A percentile compares a stretch with the other conserved stretches of the same genome.
Conservation (phyloP, 768 basidiomycete genomes). For the Panellus pusillus region DNA sequence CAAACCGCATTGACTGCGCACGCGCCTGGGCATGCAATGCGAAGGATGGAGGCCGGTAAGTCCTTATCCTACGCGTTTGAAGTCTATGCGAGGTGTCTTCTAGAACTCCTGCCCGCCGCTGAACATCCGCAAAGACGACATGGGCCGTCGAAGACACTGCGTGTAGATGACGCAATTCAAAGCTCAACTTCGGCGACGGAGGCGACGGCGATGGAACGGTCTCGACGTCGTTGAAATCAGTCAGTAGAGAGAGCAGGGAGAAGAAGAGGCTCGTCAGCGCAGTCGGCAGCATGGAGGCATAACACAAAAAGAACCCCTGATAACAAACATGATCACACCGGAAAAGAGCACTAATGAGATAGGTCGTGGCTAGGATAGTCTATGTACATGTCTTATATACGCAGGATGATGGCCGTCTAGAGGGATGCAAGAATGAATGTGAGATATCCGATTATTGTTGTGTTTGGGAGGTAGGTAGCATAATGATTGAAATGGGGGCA, state of each 20-base stretch:
- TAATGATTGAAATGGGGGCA: neutral
- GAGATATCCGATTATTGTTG: slow-evolving; percentile 8
- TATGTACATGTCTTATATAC: slow-evolving; percentile 12
- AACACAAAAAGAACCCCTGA: neutral
- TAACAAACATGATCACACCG: no score
- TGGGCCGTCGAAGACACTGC: slow-evolving; percentile 49
- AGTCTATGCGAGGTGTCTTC: slow-evolving; percentile 35
- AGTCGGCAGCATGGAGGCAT: slow-evolving; percentile 40
- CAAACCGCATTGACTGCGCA: slow-evolving; percentile 43
- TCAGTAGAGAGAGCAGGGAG: slow-evolving; percentile 36
- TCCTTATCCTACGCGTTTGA: slow-evolving; percentile 34
- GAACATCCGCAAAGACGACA: slow-evolving; percentile 57
- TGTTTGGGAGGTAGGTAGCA: neutral
- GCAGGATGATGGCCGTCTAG: slow-evolving; percentile 3
- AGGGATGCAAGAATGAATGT: neutral
- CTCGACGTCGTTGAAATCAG: slow-evolving; percentile 5
- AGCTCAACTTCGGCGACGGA: slow-evolving; percentile 31
- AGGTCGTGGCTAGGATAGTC: neutral
- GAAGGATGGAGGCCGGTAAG: slow-evolving; percentile 51
- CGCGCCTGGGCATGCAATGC: slow-evolving; percentile 43
- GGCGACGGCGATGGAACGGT: slow-evolving; percentile 8
- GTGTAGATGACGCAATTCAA: slow-evolving; percentile 65
- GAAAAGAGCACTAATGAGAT: no score
- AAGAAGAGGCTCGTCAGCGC: slow-evolving; percentile 50
- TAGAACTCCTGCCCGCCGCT: slow-evolving; percentile 14